Evolutionary conservation across 2,329 filamentous ascomycete species (phyloP).

Genomic region (Aciculosporium take): DNA sequence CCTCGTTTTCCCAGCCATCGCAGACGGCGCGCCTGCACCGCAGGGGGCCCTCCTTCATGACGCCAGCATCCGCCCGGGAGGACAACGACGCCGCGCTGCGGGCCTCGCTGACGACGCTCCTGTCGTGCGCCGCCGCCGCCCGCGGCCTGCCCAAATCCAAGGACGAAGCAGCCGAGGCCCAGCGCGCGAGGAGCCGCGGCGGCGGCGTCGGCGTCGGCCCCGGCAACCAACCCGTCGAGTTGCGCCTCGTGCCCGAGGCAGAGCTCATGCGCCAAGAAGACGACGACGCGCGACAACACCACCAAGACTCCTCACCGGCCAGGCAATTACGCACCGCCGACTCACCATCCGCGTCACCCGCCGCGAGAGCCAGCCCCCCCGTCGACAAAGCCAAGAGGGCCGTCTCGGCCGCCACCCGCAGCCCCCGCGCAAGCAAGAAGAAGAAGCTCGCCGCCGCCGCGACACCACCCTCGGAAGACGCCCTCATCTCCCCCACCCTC

Average conservation of each 20-base stretch:
- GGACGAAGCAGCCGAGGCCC: constrained; percentile 27
- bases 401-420: constrained; percentile 22
- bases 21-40: constrained; percentile 32
- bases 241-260: constrained; percentile 46
- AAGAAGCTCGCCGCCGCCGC: constrained; percentile 35
- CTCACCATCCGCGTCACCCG: constrained; percentile 18
- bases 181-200: constrained; percentile 20
- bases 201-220: constrained; percentile 27
- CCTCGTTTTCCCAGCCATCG: constrained; percentile 33
- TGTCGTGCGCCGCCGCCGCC: constrained; percentile 89
- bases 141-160: constrained; percentile 59
- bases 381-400: constrained; percentile 37
- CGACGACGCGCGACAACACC: too few species aligned
- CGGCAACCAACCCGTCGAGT: constrained; percentile 39
- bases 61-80: constrained; percentile 59
- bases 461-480: constrained; percentile 21
- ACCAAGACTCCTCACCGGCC: constrained; percentile 5
- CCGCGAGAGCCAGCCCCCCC: constrained; percentile 12
- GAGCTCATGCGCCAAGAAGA: constrained; percentile 34
- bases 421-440: constrained; percentile 41
- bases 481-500: constrained; percentile 42
- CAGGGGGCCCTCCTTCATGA: constrained; percentile 47
- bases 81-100: constrained; percentile 89
- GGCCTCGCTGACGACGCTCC: constrained; percentile 82
- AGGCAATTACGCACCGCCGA: constrained; percentile 12